Evolutionary conservation across 2,329 filamentous ascomycete genomes (phyloP), one percentile per base, ranked within the genome.

Genomic region (Hymenoscyphus scutula): DNA sequence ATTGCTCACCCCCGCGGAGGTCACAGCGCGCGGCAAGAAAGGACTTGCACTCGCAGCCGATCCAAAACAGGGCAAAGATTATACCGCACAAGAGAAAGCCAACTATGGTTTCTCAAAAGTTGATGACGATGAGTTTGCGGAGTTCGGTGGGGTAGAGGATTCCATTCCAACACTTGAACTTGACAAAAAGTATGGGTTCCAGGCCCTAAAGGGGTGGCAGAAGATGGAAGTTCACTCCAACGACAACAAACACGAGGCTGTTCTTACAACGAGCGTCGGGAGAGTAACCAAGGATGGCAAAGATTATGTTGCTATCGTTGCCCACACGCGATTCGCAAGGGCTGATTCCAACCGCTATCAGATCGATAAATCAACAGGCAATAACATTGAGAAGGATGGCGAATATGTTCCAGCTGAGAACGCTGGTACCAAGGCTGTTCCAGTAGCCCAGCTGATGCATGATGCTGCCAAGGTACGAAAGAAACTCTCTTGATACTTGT

Each of bases 251-350:
- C 13, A 15, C 17, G 53, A 54, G 19, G 17, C 53, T 3, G 15
- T 54, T 5, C 15, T 54, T 23, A 54, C n/a, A 54, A 54, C 23
- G 53, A 54, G 53, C 8, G 25, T 54, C 13, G 53, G 53, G 11
- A 54, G 53, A 23, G 4, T 11, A 1, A 54, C 25, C 2, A 54
- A 54, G 53, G 53, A 54, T 23, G 53, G 29, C n/a, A 54, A 54
- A 19, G 53, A 54, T 27, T 54, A 54, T 54, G 25, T 54, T 32
- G 53, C 53, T 54, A 29, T 54, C 23, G 53, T 54, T 54, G 53
- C 53, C 53, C 53, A 54, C 7, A 54, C 15, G 8, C 53, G 53
- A 54, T 54, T 54, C 25, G 53, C 53, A 32, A 23, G 23, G 19
- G 15, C n/a, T 8, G 53, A 54, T 54, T 23, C 17, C 25, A 29